Evolutionary conservation across 768 basidiomycete species (phyloP).

Genomic region (Russula earlei): DNA sequence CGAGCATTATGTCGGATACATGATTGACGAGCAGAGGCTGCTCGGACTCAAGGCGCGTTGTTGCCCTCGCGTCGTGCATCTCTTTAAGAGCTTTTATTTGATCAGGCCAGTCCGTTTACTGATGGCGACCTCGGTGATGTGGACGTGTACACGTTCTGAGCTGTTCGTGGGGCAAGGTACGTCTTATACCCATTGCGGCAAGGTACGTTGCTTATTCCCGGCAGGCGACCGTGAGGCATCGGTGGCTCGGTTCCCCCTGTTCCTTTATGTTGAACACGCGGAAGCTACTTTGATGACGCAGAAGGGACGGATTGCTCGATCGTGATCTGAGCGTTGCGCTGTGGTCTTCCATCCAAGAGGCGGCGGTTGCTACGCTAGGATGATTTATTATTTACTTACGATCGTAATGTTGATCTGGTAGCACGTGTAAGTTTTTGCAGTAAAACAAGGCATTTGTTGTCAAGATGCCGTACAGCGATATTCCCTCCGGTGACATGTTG

Average conservation of each 20-base stretch:
- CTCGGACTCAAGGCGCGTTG: constrained; percentile 29
- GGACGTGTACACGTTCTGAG: constrained; percentile 31
- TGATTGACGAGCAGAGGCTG: constrained; percentile 33
- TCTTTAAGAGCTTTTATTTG: background rate
- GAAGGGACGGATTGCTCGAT: background rate
- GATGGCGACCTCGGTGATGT: constrained; percentile 30
- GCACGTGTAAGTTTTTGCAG: too few species aligned
- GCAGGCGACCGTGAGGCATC: background rate
- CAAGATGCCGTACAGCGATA: too few species aligned
- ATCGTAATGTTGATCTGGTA: too few species aligned
- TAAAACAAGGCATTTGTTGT: too few species aligned
- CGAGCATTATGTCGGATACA: constrained; percentile 27
- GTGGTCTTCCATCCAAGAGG: background rate
- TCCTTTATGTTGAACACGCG: background rate
- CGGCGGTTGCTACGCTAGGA: background rate
- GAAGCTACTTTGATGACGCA: background rate
- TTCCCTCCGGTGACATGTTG: too few species aligned
- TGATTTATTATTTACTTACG: too few species aligned
- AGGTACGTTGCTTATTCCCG: background rate
- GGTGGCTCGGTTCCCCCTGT: background rate
- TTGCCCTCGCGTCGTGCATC: background rate
- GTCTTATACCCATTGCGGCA: background rate
- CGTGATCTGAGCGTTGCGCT: background rate
- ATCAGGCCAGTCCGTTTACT: constrained; percentile 24
- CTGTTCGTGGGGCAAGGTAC: background rate